Base-by-base conservation (phyloP, 164 flowering plant species). In the Dillenia suffruticosa region DNA sequence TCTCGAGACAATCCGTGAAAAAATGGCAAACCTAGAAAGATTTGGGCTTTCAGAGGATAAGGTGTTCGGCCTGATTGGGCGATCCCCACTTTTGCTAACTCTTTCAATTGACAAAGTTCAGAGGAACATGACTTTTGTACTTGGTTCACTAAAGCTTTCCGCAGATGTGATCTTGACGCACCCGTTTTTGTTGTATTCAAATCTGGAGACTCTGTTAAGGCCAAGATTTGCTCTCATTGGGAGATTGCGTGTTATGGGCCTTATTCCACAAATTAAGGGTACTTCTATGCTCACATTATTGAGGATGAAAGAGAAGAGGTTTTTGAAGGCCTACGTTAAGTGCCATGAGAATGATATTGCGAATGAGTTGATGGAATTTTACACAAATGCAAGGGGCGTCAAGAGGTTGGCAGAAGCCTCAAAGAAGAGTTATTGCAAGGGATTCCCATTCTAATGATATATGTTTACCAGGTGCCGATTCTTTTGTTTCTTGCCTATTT, bases 81-180 rank as follows among this genome's bases (percentile, higher is more conserved):
- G 80, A 1, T 67, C 74, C 52, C 90, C 95, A 0, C 50, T 72
- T 26, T 13, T 81, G 51, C 63, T 85, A 50, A 85, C 91, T 1
- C 69, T 82, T 1, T 85, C 91, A 6, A 58, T 74, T 24, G 89
- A 84, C 24, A 88, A 85, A 62, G 81, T 88, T 48, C 84, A 85
- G 63, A 76, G 89, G 71, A 79, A 85, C 70, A 84, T 88, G 89
- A 84, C 86, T 26, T 85, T 72, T 51, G 44, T 85, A 12, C 16
- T 82, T 48, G 83, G 74, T 12, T 76, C 72, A 3, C 64, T 84
- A 85, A 82, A 73, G 73, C 73, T 84, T 0, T 78, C 83, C 8
- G 84, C 91, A 12, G 71, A 15, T 1, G 66, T 66, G 22, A 65
- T 79, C 44, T 64, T 78, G 22, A 3, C 59, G 19, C 16, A 74